A percentile compares a stretch with the other conserved stretches of the same genome.
Conservation (phyloP, 441 rosid genomes). For the Francoa sonchifolia region DNA sequence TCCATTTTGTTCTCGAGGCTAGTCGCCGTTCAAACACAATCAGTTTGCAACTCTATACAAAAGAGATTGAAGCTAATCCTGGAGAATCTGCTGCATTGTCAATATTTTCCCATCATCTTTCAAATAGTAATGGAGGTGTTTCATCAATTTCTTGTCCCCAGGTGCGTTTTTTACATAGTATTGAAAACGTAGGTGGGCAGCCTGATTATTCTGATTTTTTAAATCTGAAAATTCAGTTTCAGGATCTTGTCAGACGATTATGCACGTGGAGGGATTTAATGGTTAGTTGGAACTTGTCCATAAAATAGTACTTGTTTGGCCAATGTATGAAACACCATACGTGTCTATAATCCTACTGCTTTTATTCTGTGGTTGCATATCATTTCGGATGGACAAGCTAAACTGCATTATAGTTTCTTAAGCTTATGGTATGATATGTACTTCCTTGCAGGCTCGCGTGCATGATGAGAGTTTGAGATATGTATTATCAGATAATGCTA, state of each 20-base stretch:
- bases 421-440: slow-evolving; percentile 11
- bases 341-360: slow-evolving; percentile 1
- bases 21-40: slow-evolving; percentile 73
- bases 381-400: too few relatives aligned
- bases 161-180: slow-evolving; percentile 27
- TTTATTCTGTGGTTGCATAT: background rate
- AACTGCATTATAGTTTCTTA: slow-evolving; percentile 5
- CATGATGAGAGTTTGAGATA: slow-evolving; percentile 89
- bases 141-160: slow-evolving; percentile 34
- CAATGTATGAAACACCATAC: too few relatives aligned
- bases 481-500: slow-evolving; percentile 72
- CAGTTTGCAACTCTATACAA: slow-evolving; percentile 62
- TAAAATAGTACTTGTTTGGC: too few relatives aligned
- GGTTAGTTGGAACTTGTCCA: too few relatives aligned
- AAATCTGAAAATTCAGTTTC: slow-evolving; percentile 29
- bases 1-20: slow-evolving; percentile 68
- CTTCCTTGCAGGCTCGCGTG: slow-evolving; percentile 62
- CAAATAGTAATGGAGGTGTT: slow-evolving; percentile 38
- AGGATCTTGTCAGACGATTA: slow-evolving; percentile 64
- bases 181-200: slow-evolving; percentile 2
- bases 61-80: slow-evolving; percentile 70
- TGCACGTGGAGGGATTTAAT: slow-evolving; percentile 93
- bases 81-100: slow-evolving; percentile 80
- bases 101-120: slow-evolving; percentile 50
- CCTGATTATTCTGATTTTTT: slow-evolving; percentile 4